Evolutionary conservation across 2,329 filamentous ascomycete species (phyloP).

Genomic region (Fusarium sp.): DNA sequence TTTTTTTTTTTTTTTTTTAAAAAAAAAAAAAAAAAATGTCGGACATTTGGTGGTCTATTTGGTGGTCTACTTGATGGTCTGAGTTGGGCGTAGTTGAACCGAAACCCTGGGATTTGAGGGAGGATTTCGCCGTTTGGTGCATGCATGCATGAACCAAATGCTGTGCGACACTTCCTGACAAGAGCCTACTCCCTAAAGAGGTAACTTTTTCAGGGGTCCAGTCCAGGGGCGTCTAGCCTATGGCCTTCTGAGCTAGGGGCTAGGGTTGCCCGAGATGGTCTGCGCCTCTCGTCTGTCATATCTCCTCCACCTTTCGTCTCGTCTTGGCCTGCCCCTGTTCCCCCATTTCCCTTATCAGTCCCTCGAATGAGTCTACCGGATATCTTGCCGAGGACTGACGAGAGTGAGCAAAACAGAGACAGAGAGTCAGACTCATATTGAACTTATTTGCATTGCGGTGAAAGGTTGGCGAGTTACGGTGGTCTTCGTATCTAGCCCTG

Average conservation of each 20-base stretch:
- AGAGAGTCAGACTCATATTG: neutral
- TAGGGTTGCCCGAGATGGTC: neutral
- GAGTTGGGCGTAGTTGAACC: conserved; percentile 14
- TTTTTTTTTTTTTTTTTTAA: no score
- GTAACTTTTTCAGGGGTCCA: conserved; percentile 32
- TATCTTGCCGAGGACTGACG: conserved; percentile 17
- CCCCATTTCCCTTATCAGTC: conserved; percentile 33
- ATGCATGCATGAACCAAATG: conserved; percentile 26
- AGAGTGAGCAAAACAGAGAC: no score
- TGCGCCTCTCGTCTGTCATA: conserved; percentile 28
- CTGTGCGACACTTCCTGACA: conserved; percentile 31
- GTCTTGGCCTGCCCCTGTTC: conserved; percentile 9
- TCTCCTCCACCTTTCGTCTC: conserved; percentile 15
- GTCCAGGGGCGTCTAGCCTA: conserved; percentile 1
- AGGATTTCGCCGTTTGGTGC: neutral
- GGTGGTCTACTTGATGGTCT: neutral
- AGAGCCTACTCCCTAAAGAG: neutral
- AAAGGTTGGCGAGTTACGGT: conserved; percentile 5
- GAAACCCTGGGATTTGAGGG: conserved; percentile 32
- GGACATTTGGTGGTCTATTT: neutral
- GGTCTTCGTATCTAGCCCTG: conserved; percentile 20
- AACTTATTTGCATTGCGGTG: conserved; percentile 6
- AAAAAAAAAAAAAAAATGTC: neutral
- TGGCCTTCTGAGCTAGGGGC: no score
- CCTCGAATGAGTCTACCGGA: conserved; percentile 7